Evolutionary conservation across 2,329 filamentous ascomycete species (phyloP).

Genomic region (Botrytis sinoallii): DNA sequence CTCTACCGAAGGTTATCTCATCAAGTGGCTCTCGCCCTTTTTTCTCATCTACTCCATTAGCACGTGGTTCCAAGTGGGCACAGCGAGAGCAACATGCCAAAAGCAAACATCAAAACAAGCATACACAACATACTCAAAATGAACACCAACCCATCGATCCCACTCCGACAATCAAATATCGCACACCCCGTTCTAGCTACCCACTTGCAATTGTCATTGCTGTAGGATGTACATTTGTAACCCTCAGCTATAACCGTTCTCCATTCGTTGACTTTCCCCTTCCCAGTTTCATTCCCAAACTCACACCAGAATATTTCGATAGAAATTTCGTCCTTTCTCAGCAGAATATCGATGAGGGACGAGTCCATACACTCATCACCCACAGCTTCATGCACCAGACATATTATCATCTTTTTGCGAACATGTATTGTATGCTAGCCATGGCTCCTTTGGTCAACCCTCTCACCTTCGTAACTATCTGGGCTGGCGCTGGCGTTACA

Average conservation of each 20-base stretch:
- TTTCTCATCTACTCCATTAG: constrained; percentile 2
- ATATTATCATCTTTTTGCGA: constrained; percentile 4
- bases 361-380: constrained; percentile 3
- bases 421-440: neutral
- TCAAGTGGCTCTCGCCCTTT: constrained; percentile 5
- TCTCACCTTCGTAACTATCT: neutral
- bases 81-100: neutral
- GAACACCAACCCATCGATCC: neutral
- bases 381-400: constrained; percentile 7
- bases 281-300: neutral
- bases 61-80: neutral
- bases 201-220: constrained; percentile 4
- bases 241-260: constrained; percentile 14
- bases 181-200: constrained; percentile 2
- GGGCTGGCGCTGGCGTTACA: constrained; percentile 10
- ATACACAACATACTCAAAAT: neutral
- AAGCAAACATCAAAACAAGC: neutral
- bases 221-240: constrained; percentile 7
- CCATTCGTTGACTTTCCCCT: neutral
- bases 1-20: neutral
- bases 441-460: neutral
- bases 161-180: neutral
- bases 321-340: constrained; percentile 4
- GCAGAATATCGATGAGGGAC: constrained; percentile 8
- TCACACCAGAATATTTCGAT: neutral